These are phyloP conservation scores for Aspergillus sclerotiicarbonarius DNA, from an alignment of 495 filamentous ascomycete species.

Conservation along the genomic window DNA sequence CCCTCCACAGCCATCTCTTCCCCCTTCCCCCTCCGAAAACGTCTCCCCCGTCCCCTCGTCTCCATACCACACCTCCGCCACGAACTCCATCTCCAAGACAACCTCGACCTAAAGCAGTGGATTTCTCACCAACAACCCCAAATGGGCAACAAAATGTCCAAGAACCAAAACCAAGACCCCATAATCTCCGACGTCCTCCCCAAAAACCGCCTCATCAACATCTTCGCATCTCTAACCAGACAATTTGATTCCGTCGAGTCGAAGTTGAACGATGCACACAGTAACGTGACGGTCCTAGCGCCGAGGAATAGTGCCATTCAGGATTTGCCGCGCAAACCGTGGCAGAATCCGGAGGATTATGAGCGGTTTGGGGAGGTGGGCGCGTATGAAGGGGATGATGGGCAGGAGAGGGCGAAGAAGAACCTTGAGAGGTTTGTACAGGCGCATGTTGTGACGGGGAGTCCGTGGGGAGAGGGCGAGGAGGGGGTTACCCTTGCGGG, in stretches of 20 bases:
- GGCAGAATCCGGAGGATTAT: slow-evolving; percentile 89
- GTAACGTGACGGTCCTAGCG: slow-evolving; percentile 87
- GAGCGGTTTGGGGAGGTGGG: slow-evolving; percentile 59
- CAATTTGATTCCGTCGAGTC: slow-evolving; percentile 70
- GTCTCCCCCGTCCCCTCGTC: slow-evolving; percentile 16
- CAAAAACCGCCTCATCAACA: slow-evolving; percentile 74
- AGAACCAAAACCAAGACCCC: slow-evolving; percentile 36
- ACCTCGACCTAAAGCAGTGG: slow-evolving; percentile 18
- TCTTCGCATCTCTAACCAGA: slow-evolving; percentile 83
- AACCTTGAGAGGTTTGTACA: slow-evolving; percentile 86
- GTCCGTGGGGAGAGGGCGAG: slow-evolving; percentile 76
- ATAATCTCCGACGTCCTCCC: slow-evolving; percentile 86
- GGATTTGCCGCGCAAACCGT: slow-evolving; percentile 81
- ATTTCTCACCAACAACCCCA: slow-evolving; percentile 24
- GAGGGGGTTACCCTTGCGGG: slow-evolving; percentile 71
- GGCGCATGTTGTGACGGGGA: slow-evolving; percentile 73
- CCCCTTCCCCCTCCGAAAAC: slow-evolving; percentile 17
- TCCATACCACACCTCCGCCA: slow-evolving; percentile 15
- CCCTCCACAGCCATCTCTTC: slow-evolving; percentile 11
- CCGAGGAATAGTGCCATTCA: slow-evolving; percentile 81
- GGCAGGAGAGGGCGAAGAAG: slow-evolving; percentile 71
- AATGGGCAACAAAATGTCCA: slow-evolving; percentile 28
- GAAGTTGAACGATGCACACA: slow-evolving; percentile 64
- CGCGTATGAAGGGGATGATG: slow-evolving; percentile 77
- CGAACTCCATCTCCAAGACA: slow-evolving; percentile 10